phyloP scores from a whole-genome alignment of 257 asterid species.

The Ehretia macrophylla region DNA sequence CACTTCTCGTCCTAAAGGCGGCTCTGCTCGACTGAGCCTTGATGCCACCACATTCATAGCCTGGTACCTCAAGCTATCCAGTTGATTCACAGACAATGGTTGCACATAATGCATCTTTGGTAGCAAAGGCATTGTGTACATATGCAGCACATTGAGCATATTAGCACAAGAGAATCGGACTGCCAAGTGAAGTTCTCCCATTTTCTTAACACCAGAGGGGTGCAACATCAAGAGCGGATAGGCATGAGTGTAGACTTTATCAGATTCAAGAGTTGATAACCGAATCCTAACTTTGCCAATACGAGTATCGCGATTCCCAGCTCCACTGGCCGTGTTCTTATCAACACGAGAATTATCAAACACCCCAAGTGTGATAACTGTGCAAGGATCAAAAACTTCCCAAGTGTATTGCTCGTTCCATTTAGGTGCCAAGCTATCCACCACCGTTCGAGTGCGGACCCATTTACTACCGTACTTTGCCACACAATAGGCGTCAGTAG shows the following conservation, averaged over 20 bases:
- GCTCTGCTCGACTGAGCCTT: slow-evolving; percentile 76
- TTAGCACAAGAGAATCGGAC: slow-evolving; percentile 75
- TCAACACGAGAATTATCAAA: slow-evolving; percentile 74
- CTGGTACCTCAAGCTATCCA: slow-evolving; percentile 67
- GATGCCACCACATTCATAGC: slow-evolving; percentile 80
- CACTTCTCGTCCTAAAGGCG: slow-evolving; percentile 76
- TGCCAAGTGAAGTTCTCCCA: slow-evolving; percentile 92
- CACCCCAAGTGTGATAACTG: slow-evolving; percentile 71
- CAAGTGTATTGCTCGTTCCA: slow-evolving; percentile 96
- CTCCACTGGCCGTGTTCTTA: slow-evolving; percentile 29
- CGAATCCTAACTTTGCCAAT: slow-evolving; percentile 81
- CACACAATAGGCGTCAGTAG: slow-evolving; percentile 70
- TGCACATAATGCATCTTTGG: slow-evolving; percentile 92
- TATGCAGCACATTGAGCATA: slow-evolving; percentile 64
- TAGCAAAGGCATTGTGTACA: slow-evolving; percentile 62
- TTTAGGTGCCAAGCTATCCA: slow-evolving; percentile 68
- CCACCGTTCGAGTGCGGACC: slow-evolving; percentile 78
- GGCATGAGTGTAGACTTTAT: slow-evolving; percentile 71
- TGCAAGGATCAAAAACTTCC: slow-evolving; percentile 94
- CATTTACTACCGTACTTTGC: slow-evolving; percentile 84
- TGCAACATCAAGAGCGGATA: slow-evolving; percentile 81
- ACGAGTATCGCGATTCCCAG: slow-evolving; percentile 46
- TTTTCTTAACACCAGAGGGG: slow-evolving; percentile 81
- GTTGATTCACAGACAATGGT: slow-evolving; percentile 68
- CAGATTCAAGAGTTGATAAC: slow-evolving; percentile 74